Evolutionary conservation across 106 monocot species (phyloP).

Genomic region (Agapanthus africanus): DNA sequence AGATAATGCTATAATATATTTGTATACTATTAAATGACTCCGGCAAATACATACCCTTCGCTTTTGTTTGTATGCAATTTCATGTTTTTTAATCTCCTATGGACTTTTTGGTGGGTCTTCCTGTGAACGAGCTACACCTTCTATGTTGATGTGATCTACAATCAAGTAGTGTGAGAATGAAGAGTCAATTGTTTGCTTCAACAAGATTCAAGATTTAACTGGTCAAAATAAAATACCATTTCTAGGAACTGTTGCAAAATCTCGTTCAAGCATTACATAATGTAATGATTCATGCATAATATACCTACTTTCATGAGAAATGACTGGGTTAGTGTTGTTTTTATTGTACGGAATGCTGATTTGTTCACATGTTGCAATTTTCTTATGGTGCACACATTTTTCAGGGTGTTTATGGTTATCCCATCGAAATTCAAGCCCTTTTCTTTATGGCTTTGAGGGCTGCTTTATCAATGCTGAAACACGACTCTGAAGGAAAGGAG

Average conservation of each 20-base stretch:
- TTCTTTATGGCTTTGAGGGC: constrained; percentile 45
- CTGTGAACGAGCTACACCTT: too few relatives aligned
- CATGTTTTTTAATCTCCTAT: too few relatives aligned
- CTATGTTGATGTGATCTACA: too few relatives aligned
- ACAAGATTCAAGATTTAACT: too few relatives aligned
- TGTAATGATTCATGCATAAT: constrained; percentile 1
- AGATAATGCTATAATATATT: too few relatives aligned
- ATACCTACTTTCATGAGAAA: neutral
- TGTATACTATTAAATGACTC: too few relatives aligned
- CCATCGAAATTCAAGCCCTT: constrained; percentile 45
- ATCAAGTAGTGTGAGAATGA: too few relatives aligned
- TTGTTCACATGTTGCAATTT: neutral
- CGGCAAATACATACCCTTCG: too few relatives aligned
- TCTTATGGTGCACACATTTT: neutral
- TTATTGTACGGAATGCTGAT: neutral
- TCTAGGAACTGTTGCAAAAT: neutral
- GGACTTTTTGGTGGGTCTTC: too few relatives aligned
- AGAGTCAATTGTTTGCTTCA: too few relatives aligned
- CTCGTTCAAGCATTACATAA: neutral
- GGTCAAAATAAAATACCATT: neutral
- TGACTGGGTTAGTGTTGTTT: neutral
- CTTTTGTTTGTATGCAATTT: too few relatives aligned
- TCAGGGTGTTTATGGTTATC: constrained; percentile 47
- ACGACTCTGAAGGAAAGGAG: constrained; percentile 27
- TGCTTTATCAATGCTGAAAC: constrained; percentile 18